phyloP scores from a whole-genome alignment of 1,139 yeast species.

The Pichia sp. region DNA sequence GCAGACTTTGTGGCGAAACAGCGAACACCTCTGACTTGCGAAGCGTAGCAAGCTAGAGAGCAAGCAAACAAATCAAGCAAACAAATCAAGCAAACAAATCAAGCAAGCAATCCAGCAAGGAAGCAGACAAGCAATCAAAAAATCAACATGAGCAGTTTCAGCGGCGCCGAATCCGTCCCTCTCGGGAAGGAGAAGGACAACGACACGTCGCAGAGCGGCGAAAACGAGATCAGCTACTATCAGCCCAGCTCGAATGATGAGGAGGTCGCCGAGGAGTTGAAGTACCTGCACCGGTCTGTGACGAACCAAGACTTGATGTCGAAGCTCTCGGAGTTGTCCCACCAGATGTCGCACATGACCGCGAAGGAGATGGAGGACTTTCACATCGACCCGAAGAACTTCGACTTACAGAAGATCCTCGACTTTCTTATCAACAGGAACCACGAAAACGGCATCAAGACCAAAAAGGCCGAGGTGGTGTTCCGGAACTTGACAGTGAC shows the following conservation, averaged over 20 bases:
- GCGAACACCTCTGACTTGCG: too few species aligned
- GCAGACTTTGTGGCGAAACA: too few species aligned
- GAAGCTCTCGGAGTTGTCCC: constrained; percentile 27
- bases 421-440: constrained; percentile 31
- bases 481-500: constrained; percentile 43
- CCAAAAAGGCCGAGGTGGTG: constrained; percentile 44
- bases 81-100: too few species aligned
- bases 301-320: constrained; percentile 24
- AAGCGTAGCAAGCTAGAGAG: too few species aligned
- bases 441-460: constrained; percentile 42
- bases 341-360: constrained; percentile 25
- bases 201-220: neutral
- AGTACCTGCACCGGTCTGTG: constrained; percentile 3
- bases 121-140: neutral
- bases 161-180: neutral
- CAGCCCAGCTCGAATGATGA: neutral
- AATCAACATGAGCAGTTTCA: neutral
- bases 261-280: neutral
- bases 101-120: too few species aligned
- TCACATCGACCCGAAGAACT: constrained; percentile 28
- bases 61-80: too few species aligned
- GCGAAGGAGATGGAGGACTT: constrained; percentile 27
- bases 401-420: constrained; percentile 35
- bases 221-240: neutral
- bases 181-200: neutral